Percentiles rank a stretch among this genome's conserved stretches.
phyloP scores from a whole-genome alignment of 2,329 filamentous ascomycete species.

The Catunica adiposa region DNA sequence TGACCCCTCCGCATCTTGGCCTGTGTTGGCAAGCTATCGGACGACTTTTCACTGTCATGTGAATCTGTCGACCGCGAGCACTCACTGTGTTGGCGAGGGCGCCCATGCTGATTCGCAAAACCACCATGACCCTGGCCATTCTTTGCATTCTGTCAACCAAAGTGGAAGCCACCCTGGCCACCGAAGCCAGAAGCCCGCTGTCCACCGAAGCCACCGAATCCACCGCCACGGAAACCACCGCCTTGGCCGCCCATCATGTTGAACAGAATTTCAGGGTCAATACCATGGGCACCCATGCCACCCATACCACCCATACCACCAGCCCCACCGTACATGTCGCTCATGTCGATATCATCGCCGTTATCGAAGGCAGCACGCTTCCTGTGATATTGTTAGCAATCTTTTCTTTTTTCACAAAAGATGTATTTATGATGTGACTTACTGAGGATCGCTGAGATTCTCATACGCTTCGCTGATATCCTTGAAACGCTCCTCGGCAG shows the following conservation, averaged over 20 bases:
- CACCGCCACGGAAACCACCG: conserved; percentile 33
- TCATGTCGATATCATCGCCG: conserved; percentile 76
- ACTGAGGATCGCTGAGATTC: conserved; percentile 83
- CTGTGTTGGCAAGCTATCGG: too few species aligned
- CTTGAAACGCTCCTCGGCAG: conserved; percentile 87
- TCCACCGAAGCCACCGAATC: conserved; percentile 26
- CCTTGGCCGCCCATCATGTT: conserved; percentile 61
- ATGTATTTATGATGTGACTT: conserved; percentile 29
- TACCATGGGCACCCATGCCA: conserved; percentile 47
- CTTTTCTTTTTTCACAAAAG: not conserved
- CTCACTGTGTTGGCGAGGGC: not conserved
- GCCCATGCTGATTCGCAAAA: conserved; percentile 1
- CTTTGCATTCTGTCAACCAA: conserved; percentile 21
- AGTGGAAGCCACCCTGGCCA: conserved; percentile 41
- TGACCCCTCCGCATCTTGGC: too few species aligned
- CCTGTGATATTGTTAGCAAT: conserved; percentile 28
- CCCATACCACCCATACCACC: conserved; percentile 38
- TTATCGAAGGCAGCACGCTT: conserved; percentile 85
- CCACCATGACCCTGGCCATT: not conserved
- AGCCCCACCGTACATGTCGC: conserved; percentile 61
- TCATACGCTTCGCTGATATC: conserved; percentile 96
- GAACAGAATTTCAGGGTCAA: conserved; percentile 64
- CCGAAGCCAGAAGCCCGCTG: conserved; percentile 35
- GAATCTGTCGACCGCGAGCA: not conserved
- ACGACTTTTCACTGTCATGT: not conserved